Evolutionary conservation across 164 flowering plant species (phyloP).

Genomic region (Cinnamomum micranthum): DNA sequence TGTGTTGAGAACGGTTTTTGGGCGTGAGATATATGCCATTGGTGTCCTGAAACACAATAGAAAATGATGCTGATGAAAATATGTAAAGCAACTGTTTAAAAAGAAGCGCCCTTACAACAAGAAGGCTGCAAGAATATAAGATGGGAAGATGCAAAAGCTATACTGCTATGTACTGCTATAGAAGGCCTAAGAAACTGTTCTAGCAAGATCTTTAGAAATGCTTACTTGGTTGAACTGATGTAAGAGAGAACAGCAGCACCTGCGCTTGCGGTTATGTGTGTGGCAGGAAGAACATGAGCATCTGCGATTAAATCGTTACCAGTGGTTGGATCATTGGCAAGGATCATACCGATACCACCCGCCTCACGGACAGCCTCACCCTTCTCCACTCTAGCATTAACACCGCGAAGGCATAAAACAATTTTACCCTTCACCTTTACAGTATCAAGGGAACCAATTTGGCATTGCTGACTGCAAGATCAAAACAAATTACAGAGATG

Average conservation of each 20-base stretch:
- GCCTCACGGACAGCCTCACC: constrained; percentile 29
- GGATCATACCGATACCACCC: constrained; percentile 62
- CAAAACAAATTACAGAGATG: neutral
- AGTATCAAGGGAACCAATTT: constrained; percentile 35
- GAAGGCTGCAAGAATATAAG: no score
- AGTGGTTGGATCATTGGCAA: constrained; percentile 28
- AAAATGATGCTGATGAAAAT: neutral
- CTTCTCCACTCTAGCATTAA: constrained; percentile 35
- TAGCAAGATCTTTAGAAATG: no score
- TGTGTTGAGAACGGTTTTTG: constrained; percentile 30
- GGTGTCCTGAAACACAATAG: constrained; percentile 36
- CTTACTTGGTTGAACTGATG: constrained; percentile 43
- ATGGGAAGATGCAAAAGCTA: neutral
- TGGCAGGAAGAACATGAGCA: constrained; percentile 48
- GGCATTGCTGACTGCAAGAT: constrained; percentile 14
- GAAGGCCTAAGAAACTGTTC: neutral
- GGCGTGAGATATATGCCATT: constrained; percentile 42
- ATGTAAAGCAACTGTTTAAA: neutral
- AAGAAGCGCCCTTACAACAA: neutral
- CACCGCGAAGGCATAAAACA: constrained; percentile 53
- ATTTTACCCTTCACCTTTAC: constrained; percentile 59
- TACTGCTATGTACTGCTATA: neutral
- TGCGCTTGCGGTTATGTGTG: constrained; percentile 34
- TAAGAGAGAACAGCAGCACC: constrained; percentile 39
- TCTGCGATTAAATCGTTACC: constrained; percentile 41